Percentiles rank a stretch among this genome's conserved stretches.
Evolutionary conservation across 1,139 yeast species (phyloP).

Genomic region (Entelexis paramagnoliae): DNA sequence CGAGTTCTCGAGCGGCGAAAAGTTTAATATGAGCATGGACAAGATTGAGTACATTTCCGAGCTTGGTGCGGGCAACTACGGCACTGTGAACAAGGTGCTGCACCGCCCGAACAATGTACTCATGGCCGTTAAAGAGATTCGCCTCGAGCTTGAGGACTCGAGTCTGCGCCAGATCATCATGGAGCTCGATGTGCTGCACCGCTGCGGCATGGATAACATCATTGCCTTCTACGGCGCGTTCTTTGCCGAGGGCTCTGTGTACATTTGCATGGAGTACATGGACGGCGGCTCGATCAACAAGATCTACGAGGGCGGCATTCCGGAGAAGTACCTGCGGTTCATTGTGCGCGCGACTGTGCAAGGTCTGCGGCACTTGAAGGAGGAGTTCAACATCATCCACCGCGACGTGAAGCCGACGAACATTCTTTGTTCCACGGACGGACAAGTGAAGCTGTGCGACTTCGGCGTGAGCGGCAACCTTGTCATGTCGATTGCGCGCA

Average conservation of each 20-base stretch:
- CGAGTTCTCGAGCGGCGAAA: conserved; percentile 78
- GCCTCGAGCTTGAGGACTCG: conserved; percentile 81
- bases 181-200: conserved; percentile 90
- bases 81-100: conserved; percentile 82
- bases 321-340: conserved; percentile 69
- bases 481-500: conserved; percentile 90
- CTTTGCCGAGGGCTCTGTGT: conserved; percentile 94
- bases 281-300: conserved; percentile 93
- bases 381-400: conserved; percentile 84
- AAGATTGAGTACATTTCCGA: conserved; percentile 79
- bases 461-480: conserved; percentile 94
- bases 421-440: conserved; percentile 64
- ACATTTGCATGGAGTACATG: conserved; percentile 98
- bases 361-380: conserved; percentile 77
- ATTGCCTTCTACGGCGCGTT: conserved; percentile 96
- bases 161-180: conserved; percentile 86
- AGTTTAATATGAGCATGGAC: conserved; percentile 75
- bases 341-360: conserved; percentile 71
- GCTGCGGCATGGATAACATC: conserved; percentile 78
- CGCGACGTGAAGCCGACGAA: conserved; percentile 97
- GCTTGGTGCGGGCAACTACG: conserved; percentile 90
- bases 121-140: conserved; percentile 96
- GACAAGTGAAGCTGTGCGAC: conserved; percentile 87
- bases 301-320: conserved; percentile 68
- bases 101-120: conserved; percentile 89